Percentiles rank a stretch among this genome's conserved stretches.
Evolutionary conservation across 345 rosid genomes (phyloP).

Genomic region (Rhizophora apiculata): DNA sequence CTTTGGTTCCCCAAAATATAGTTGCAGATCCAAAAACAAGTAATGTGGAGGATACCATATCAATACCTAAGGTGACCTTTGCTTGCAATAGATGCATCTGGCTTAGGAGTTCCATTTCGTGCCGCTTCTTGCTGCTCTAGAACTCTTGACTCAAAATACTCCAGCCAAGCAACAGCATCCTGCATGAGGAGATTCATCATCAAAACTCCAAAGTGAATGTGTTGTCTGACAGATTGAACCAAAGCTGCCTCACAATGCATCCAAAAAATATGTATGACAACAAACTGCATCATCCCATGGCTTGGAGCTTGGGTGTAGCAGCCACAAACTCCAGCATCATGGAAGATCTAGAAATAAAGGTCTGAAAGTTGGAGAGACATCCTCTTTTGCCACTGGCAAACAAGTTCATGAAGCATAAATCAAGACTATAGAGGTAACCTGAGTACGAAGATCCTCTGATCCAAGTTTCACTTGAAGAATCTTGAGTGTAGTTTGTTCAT

Average conservation of each 20-base stretch:
- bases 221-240: background rate
- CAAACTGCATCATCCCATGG: background rate
- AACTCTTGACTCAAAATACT: conserved; percentile 91
- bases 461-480: conserved; percentile 94
- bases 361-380: background rate
- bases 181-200: conserved; percentile 27
- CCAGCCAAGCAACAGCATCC: conserved; percentile 99
- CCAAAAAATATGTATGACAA: conserved; percentile 8
- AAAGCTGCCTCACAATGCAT: background rate
- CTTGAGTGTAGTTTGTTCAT: conserved; percentile 92
- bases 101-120: conserved; percentile 92
- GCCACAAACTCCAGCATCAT: conserved; percentile 2
- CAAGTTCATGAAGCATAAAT: conserved; percentile 1
- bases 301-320: background rate
- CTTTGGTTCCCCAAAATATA: conserved; percentile 21
- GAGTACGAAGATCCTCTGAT: conserved; percentile 87
- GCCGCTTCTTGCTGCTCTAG: conserved; percentile 97
- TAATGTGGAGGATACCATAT: conserved; percentile 46
- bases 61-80: conserved; percentile 96
- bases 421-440: conserved; percentile 42
- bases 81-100: conserved; percentile 96
- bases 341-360: background rate
- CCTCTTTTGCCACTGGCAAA: background rate
- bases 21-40: conserved; percentile 22
- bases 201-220: conserved; percentile 4